Percentiles rank a stretch among this genome's conserved stretches.
Evolutionary conservation across 345 rosid species (phyloP).

Genomic region (Stellera chamaejasme): DNA sequence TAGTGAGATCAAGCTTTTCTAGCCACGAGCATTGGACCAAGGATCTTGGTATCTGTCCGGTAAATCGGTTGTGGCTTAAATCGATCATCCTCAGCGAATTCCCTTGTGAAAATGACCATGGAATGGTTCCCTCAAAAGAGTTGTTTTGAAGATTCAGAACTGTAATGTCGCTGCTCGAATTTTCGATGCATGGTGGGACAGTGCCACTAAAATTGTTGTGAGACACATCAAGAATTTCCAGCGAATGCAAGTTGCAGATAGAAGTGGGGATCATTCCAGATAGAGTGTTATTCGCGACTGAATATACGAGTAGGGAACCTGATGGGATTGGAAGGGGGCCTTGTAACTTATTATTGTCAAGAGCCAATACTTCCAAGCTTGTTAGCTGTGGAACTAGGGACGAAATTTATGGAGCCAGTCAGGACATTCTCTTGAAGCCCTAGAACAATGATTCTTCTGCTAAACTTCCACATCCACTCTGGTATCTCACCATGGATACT

Average conservation of each 20-base stretch:
- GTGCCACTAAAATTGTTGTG: constrained; percentile 2
- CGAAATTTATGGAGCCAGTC: not conserved
- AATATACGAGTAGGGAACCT: not conserved
- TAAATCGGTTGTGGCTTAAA: constrained; percentile 1
- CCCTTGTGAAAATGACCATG: not conserved
- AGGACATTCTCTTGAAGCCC: constrained; percentile 10
- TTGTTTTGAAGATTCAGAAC: constrained; percentile 3
- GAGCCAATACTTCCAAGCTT: not conserved
- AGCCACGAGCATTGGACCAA: not conserved
- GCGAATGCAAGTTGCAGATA: not conserved
- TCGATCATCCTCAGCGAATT: not conserved
- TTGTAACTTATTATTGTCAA: constrained; percentile 4
- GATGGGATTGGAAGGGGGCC: constrained; percentile 9
- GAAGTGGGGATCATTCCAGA: constrained; percentile 1
- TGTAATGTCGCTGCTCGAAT: not conserved
- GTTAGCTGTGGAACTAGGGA: constrained; percentile 1
- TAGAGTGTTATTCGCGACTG: not conserved
- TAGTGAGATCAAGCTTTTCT: not conserved
- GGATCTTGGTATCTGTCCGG: constrained; percentile 7
- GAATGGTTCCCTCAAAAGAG: not conserved
- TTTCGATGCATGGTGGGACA: not conserved
- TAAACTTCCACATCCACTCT: no score
- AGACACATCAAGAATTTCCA: constrained; percentile 1
- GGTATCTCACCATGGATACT: constrained; percentile 2
- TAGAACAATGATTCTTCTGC: no score